Conservation (phyloP, 495 filamentous ascomycete species). For the Neurospora sp. region DNA sequence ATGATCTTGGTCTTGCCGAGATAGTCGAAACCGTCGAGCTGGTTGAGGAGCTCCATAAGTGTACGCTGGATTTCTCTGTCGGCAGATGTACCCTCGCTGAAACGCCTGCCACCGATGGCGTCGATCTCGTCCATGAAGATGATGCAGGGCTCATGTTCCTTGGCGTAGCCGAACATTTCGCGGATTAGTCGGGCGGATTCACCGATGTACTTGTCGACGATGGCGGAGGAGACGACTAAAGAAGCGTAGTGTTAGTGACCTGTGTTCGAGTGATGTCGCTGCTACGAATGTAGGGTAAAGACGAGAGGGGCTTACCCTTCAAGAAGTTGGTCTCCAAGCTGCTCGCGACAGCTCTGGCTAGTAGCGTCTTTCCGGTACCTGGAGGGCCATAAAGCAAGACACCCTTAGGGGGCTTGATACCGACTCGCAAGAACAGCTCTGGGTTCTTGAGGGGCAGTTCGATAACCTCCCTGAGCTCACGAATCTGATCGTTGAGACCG, state of each 20-base stretch:
- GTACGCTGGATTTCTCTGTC: constrained; percentile 99
- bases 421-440: constrained; percentile 90
- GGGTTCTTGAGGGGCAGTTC: constrained; percentile 98
- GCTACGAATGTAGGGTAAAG: neutral
- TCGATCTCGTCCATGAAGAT: constrained; percentile 99
- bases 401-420: constrained; percentile 98
- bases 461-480: constrained; percentile 96
- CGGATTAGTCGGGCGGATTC: constrained; percentile 95
- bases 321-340: constrained; percentile 97
- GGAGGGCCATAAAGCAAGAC: constrained; percentile 96
- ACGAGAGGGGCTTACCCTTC: constrained; percentile 59
- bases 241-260: neutral
- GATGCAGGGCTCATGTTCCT: constrained; percentile 98
- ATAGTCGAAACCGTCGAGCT: constrained; percentile 98
- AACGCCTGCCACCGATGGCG: constrained; percentile 92
- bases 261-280: constrained; percentile 13
- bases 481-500: constrained; percentile 96
- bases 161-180: constrained; percentile 99
- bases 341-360: constrained; percentile 93
- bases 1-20: constrained; percentile 99
- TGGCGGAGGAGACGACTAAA: constrained; percentile 95
- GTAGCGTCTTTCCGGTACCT: constrained; percentile 92
- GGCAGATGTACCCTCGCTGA: constrained; percentile 96
- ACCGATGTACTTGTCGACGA: constrained; percentile 99
- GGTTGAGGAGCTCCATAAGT: constrained; percentile 97